These are phyloP conservation scores for Themeda triandra DNA, from an alignment of 176 grass and related monocot species.

Conservation along the genomic window DNA sequence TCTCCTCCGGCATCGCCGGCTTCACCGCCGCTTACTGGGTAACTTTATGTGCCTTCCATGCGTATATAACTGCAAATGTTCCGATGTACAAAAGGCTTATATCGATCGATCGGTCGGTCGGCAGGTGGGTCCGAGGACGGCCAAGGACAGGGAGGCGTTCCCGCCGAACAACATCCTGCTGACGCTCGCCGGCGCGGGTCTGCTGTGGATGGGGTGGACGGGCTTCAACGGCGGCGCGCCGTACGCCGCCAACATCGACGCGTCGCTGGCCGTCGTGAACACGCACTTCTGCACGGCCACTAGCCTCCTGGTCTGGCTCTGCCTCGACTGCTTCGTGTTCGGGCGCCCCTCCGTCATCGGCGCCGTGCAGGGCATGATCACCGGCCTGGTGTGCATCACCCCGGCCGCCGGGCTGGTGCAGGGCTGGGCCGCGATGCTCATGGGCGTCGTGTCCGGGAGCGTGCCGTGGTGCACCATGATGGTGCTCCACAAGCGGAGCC, in stretches of 20 bases:
- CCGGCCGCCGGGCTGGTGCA: constrained; percentile 57
- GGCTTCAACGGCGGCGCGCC: constrained; percentile 86
- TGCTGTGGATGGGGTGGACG: constrained; percentile 86
- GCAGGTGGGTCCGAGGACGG: constrained; percentile 55
- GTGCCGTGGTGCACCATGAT: constrained; percentile 89
- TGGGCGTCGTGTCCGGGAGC: constrained; percentile 63
- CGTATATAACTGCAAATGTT: background rate
- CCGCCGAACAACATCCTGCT: constrained; percentile 78
- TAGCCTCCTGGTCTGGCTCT: constrained; percentile 66
- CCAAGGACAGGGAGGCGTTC: constrained; percentile 73
- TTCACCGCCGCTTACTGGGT: constrained; percentile 48
- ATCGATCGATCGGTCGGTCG: background rate
- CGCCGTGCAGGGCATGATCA: constrained; percentile 90
- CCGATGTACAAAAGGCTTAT: background rate
- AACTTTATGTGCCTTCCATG: background rate
- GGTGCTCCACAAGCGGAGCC: constrained; percentile 63
- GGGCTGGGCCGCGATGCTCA: constrained; percentile 73
- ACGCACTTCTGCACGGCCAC: constrained; percentile 84
- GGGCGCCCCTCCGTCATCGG: constrained; percentile 74
- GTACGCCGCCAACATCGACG: constrained; percentile 55
- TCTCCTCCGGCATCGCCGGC: constrained; percentile 68
- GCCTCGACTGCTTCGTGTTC: constrained; percentile 55
- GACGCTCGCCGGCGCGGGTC: constrained; percentile 61
- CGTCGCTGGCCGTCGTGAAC: constrained; percentile 68
- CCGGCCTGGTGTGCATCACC: constrained; percentile 90